phyloP scores from a whole-genome alignment of 2,329 filamentous ascomycete species.

The Verticillium albo-atrum region DNA sequence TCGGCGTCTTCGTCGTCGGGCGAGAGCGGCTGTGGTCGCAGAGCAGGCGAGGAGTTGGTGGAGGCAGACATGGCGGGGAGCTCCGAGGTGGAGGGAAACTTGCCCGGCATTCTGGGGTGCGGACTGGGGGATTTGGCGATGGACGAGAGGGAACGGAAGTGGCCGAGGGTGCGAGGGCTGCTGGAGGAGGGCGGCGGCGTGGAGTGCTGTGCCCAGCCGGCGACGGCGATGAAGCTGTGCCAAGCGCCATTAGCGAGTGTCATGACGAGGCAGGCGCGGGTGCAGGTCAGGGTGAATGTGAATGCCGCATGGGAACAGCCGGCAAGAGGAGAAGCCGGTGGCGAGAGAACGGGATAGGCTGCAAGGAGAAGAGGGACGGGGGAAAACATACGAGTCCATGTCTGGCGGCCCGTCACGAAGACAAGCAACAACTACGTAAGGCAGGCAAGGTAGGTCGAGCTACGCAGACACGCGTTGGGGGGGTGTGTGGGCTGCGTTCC shows the following conservation, averaged over 20 bases:
- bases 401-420: neutral
- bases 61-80: slow-evolving; percentile 34
- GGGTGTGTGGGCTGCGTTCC: neutral
- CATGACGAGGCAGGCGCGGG: neutral
- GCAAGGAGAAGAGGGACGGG: neutral
- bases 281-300: too few relatives aligned
- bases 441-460: neutral
- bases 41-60: slow-evolving; percentile 24
- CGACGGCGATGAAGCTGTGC: slow-evolving; percentile 48
- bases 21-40: slow-evolving; percentile 30
- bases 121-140: slow-evolving; percentile 35
- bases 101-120: slow-evolving; percentile 29
- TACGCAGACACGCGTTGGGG: neutral
- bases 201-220: slow-evolving; percentile 46
- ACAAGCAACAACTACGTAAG: neutral
- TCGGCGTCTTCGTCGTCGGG: slow-evolving; percentile 50
- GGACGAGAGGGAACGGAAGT: slow-evolving; percentile 50
- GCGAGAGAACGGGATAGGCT: neutral
- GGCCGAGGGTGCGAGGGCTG: slow-evolving; percentile 33
- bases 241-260: slow-evolving; percentile 8
- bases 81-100: slow-evolving; percentile 30
- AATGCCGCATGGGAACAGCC: neutral
- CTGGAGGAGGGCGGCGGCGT: slow-evolving; percentile 19
- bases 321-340: neutral
- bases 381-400: slow-evolving; percentile 1